These are phyloP conservation scores for Sporothrix brunneoviolacea DNA, from an alignment of 2,329 filamentous ascomycete genomes.

Conservation along the genomic window DNA sequence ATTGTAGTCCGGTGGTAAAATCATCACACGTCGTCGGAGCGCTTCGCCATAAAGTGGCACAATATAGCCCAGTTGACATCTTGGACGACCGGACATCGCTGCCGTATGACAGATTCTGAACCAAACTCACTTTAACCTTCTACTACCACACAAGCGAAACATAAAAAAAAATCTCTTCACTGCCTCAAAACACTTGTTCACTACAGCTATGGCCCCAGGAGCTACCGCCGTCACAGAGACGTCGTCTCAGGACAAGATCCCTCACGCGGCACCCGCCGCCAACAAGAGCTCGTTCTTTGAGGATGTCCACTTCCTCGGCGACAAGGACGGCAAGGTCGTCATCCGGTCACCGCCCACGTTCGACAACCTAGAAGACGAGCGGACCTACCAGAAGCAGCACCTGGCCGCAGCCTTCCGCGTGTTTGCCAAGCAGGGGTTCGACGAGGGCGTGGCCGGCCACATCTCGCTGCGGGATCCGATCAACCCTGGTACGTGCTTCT, in stretches of 20 bases:
- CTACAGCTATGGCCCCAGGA: not conserved
- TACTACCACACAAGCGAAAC: too few species aligned
- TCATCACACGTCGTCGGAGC: too few species aligned
- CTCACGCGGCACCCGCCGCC: not conserved
- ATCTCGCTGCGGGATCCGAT: conserved; percentile 67
- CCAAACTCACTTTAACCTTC: too few species aligned
- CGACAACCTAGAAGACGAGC: conserved; percentile 35
- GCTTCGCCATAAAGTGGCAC: too few species aligned
- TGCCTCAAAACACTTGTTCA: too few species aligned
- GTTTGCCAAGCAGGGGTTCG: conserved; percentile 56
- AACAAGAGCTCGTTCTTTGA: not conserved
- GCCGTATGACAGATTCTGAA: too few species aligned
- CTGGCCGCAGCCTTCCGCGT: conserved; percentile 61
- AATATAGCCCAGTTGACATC: too few species aligned
- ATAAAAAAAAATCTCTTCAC: too few species aligned
- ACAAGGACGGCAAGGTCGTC: conserved; percentile 6
- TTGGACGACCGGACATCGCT: too few species aligned
- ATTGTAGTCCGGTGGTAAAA: too few species aligned
- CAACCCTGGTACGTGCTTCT: too few species aligned
- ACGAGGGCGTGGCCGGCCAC: conserved; percentile 55
- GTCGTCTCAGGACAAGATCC: too few species aligned
- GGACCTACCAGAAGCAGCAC: conserved; percentile 57
- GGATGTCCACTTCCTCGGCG: conserved; percentile 4
- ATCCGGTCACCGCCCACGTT: conserved; percentile 28
- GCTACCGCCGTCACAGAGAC: not conserved